These are phyloP conservation scores for Acrasis kona DNA, from an alignment of 78 protist species.

Conservation along the genomic window DNA sequence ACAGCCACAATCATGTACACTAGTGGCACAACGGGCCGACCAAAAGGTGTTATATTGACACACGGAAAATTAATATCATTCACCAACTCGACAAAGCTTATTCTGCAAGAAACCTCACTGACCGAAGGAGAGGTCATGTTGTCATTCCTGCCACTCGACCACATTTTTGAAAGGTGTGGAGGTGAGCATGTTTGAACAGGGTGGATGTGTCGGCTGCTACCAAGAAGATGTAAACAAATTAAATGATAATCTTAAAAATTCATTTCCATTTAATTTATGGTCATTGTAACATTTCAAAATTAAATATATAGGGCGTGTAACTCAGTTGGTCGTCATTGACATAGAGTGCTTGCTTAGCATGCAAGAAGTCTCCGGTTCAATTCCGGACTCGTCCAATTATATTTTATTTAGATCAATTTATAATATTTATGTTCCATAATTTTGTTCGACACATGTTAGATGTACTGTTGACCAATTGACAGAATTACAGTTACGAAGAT, in stretches of 20 bases:
- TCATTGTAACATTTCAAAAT: too few relatives aligned
- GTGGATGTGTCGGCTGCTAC: slow-evolving; percentile 26
- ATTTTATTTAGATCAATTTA: too few relatives aligned
- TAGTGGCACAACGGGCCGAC: slow-evolving; percentile 31
- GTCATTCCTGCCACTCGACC: not conserved
- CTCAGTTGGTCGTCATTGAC: too few relatives aligned
- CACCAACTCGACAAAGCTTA: not conserved
- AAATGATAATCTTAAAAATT: slow-evolving; percentile 54
- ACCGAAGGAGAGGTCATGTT: not conserved
- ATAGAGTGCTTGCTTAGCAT: too few relatives aligned
- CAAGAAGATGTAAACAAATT: slow-evolving; percentile 7
- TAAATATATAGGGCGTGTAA: too few relatives aligned
- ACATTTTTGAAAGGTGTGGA: not conserved
- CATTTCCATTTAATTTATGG: slow-evolving; percentile 75
- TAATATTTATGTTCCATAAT: too few relatives aligned
- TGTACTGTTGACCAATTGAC: too few relatives aligned
- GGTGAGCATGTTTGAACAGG: not conserved
- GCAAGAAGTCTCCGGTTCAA: too few relatives aligned
- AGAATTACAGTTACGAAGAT: too few relatives aligned
- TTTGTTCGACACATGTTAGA: too few relatives aligned
- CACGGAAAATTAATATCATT: not conserved
- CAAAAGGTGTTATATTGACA: not conserved
- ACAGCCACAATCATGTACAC: slow-evolving; percentile 40
- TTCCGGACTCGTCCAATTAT: too few relatives aligned
- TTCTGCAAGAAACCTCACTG: not conserved